Evolutionary conservation across 495 filamentous ascomycete genomes (phyloP).

Genomic region (Penicillium psychrofluorescens): DNA sequence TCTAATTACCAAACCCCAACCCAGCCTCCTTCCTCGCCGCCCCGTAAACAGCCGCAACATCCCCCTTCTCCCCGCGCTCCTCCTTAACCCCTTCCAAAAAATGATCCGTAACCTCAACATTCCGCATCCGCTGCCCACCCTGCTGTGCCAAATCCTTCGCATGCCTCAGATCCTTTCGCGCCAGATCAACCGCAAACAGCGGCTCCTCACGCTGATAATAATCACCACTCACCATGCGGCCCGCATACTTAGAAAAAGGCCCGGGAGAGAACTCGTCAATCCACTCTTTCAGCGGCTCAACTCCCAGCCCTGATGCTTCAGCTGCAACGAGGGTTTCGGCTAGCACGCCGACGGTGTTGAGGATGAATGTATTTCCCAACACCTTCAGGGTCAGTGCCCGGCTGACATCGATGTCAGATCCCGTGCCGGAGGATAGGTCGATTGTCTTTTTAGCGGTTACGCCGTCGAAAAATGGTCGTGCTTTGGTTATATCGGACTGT

Average conservation of each 20-base stretch:
- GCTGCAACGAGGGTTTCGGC: conserved; percentile 70
- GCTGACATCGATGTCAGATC: conserved; percentile 24
- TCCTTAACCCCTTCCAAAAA: conserved; percentile 66
- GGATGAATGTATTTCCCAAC: conserved; percentile 79
- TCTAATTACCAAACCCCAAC: conserved; percentile 57
- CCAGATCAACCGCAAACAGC: conserved; percentile 79
- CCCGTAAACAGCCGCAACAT: conserved; percentile 81
- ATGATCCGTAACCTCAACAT: conserved; percentile 57
- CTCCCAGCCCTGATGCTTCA: conserved; percentile 73
- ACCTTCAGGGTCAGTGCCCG: conserved; percentile 56
- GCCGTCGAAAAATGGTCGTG: conserved; percentile 68
- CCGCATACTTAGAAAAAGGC: conserved; percentile 57
- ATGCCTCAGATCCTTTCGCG: conserved; percentile 79
- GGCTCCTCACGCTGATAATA: conserved; percentile 68
- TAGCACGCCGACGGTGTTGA: conserved; percentile 74
- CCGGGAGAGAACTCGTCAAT: conserved; percentile 56
- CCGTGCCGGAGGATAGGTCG: conserved; percentile 29
- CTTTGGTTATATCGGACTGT: conserved; percentile 48
- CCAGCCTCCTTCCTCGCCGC: conserved; percentile 62
- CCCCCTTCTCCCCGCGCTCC: conserved; percentile 65
- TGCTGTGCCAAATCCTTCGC: conserved; percentile 57
- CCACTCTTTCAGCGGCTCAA: conserved; percentile 56
- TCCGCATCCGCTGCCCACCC: conserved; percentile 55
- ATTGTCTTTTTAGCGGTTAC: conserved; percentile 69
- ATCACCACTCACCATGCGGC: conserved; percentile 66